Conservation (phyloP, 257 asterid genomes). For the Nicotiana benthamiana region DNA sequence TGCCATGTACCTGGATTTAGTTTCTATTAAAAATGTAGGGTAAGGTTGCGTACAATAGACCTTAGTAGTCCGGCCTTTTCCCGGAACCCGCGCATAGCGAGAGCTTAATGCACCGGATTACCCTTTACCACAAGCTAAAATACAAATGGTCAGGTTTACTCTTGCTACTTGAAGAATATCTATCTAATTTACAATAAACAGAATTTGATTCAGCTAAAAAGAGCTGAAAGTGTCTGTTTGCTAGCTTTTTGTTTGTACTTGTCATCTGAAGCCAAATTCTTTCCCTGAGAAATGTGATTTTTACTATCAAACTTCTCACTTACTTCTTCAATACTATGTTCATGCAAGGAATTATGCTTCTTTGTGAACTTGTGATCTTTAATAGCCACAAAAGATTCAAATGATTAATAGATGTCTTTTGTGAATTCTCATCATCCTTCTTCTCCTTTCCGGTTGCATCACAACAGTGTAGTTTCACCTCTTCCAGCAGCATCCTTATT, state of each 20-base stretch:
- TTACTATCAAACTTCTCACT: background rate
- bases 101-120: too few species aligned
- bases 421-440: background rate
- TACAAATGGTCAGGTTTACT: background rate
- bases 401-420: slow-evolving; percentile 3
- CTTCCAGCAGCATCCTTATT: background rate
- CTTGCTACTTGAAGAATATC: background rate
- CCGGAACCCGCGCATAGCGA: too few species aligned
- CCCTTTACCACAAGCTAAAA: too few species aligned
- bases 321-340: background rate
- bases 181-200: background rate
- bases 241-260: background rate
- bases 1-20: background rate
- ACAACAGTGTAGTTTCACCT: background rate
- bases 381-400: background rate
- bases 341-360: background rate
- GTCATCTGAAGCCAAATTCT: background rate
- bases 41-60: too few species aligned
- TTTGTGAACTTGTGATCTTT: background rate
- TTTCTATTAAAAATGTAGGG: background rate
- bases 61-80: too few species aligned
- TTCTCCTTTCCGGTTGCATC: background rate
- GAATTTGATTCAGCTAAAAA: slow-evolving; percentile 13
- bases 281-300: background rate
- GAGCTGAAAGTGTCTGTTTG: background rate